Base-by-base conservation (phyloP, 345 rosid species). In the Punica granatum region DNA sequence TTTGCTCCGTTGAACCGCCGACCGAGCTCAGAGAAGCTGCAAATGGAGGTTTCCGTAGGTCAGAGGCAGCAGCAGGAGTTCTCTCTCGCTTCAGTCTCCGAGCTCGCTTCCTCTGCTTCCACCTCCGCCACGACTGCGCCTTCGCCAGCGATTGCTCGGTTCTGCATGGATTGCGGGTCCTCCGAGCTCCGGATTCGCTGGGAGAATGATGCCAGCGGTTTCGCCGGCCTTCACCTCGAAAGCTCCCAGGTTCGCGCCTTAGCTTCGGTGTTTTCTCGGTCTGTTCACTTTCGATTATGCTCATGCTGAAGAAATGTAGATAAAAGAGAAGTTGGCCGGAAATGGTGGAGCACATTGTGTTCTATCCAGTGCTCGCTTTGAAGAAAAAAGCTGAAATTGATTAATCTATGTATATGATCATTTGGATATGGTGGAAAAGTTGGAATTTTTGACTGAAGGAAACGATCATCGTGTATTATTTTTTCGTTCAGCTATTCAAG, bases 401-500 rank as follows among this genome's bases (percentile, higher is more conserved):
- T 56, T 56, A 3, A 0, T 56, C 18, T 13, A 3, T 12, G 34
- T 3, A 11, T 0, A 0, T 51, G 26, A 1, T 51, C 23, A 7
- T n/a, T 51, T 51, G 10, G 3, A 51, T 51, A 23, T n/a, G 51
- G n/a, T 46, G 51, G 19, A 46, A 4, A 15, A 23, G 19, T 56
- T 3, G 18, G 26, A 4, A 6, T 3, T 26, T 26, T 56, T 56
- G 61, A 28, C 61, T 30, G 41, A 56, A 56, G 32, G 61, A 58
- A 8, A 6, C 39, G 70, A 41, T 70, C 26, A 26, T 51, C 36
- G 36, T 72, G 35, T 25, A n/a, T 49, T 0, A 39, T 59, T 48
- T n/a, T 76, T 33, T 65, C 31, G 23, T 72, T 54, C 87, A 94
- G 99, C 72, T 94, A 60, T 83, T 88, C 85, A 86, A 86, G 83